A percentile compares a stretch with the other conserved stretches of the same genome.
Evolutionary conservation across 352 stramenopile species (phyloP).

Genomic region (Phytophthora sp.): DNA sequence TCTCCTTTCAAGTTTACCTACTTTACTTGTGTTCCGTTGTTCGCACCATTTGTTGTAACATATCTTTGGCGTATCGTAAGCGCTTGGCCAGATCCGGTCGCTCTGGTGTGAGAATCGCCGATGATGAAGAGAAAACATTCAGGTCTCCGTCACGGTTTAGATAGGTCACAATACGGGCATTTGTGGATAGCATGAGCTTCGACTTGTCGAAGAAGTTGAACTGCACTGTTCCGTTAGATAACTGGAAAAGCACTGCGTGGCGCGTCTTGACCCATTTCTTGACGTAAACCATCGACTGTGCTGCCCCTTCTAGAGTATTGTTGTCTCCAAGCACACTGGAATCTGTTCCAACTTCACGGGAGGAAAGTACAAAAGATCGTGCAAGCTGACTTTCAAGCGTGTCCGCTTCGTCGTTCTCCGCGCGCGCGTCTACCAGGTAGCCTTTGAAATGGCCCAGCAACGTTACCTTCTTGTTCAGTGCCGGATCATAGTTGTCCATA

Average conservation of each 20-base stretch:
- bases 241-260: conserved; percentile 97
- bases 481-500: conserved; percentile 77
- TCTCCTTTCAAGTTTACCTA: conserved; percentile 3
- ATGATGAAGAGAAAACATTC: conserved; percentile 52
- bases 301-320: conserved; percentile 1
- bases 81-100: conserved; percentile 76
- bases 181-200: conserved; percentile 94
- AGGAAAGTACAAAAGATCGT: conserved; percentile 26
- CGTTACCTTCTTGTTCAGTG: conserved; percentile 98
- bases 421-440: conserved; percentile 93
- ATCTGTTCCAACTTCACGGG: conserved; percentile 30
- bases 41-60: conserved; percentile 94
- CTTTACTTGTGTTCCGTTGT: conserved; percentile 32
- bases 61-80: conserved; percentile 95
- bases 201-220: conserved; percentile 98
- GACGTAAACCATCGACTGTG: conserved; percentile 89
- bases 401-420: conserved; percentile 55
- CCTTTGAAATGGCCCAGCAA: conserved; percentile 97
- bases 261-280: conserved; percentile 99
- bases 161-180: conserved; percentile 92
- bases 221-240: conserved; percentile 96
- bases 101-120: conserved; percentile 63
- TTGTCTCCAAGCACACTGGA: conserved; percentile 12
- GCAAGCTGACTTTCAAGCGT: conserved; percentile 50
- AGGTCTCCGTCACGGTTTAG: conserved; percentile 80